These are phyloP conservation scores for Hymenoscyphus infarciens DNA, from an alignment of 2,329 filamentous ascomycete species.

Conservation along the genomic window DNA sequence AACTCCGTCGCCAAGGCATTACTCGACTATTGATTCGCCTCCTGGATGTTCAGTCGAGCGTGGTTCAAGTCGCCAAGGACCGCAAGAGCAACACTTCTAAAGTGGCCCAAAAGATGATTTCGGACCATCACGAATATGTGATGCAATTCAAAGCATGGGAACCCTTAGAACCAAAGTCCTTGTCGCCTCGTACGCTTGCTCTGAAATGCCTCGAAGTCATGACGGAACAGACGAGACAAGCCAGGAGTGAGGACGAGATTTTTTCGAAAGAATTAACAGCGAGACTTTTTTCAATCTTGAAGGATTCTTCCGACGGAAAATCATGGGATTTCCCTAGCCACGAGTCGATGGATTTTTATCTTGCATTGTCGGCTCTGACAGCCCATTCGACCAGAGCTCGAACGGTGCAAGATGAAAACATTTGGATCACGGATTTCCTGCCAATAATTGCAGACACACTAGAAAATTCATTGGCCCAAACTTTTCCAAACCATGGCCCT, in stretches of 20 bases:
- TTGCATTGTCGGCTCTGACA: slow-evolving; percentile 51
- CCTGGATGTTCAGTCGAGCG: slow-evolving; percentile 51
- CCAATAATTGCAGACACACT: slow-evolving; percentile 49
- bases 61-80: slow-evolving; percentile 59
- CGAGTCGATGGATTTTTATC: slow-evolving; percentile 38
- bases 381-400: slow-evolving; percentile 48
- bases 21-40: slow-evolving; percentile 53
- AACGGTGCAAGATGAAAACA: slow-evolving; percentile 40
- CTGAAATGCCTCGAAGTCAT: slow-evolving; percentile 61
- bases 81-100: slow-evolving; percentile 67
- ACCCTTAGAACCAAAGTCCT: slow-evolving; percentile 42
- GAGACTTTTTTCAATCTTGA: slow-evolving; percentile 46
- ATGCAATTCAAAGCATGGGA: slow-evolving; percentile 58
- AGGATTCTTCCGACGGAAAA: slow-evolving; percentile 22
- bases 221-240: slow-evolving; percentile 47
- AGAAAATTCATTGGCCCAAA: slow-evolving; percentile 36
- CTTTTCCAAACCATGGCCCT: slow-evolving; percentile 38
- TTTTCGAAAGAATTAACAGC: slow-evolving; percentile 48
- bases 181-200: slow-evolving; percentile 62
- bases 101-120: slow-evolving; percentile 54
- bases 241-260: slow-evolving; percentile 46
- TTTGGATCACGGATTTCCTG: slow-evolving; percentile 50
- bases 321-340: slow-evolving; percentile 28
- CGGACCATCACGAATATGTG: slow-evolving; percentile 51
- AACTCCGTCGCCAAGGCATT: slow-evolving; percentile 53